A percentile compares a stretch with the other conserved stretches of the same genome.
phyloP scores from a whole-genome alignment of 2,329 filamentous ascomycete species.

The Cytospora schulzeri region DNA sequence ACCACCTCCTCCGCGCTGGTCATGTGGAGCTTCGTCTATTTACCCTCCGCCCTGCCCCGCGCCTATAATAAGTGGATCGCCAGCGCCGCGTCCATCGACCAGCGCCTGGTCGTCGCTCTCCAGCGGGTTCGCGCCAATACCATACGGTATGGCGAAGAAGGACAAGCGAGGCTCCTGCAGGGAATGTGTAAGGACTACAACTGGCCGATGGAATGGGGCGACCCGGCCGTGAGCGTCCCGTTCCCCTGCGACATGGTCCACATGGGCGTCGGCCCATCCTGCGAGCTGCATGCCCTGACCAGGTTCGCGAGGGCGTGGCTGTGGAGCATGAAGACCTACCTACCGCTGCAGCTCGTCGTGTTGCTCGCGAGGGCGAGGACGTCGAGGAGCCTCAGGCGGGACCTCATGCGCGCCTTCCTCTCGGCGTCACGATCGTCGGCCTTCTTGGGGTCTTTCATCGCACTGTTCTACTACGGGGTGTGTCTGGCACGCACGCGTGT shows the following conservation, averaged over 20 bases:
- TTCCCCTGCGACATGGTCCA: slow-evolving; percentile 85
- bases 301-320: slow-evolving; percentile 71
- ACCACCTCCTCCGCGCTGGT: slow-evolving; percentile 71
- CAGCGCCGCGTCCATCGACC: slow-evolving; percentile 73
- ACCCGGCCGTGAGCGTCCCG: slow-evolving; percentile 68
- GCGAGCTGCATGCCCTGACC: slow-evolving; percentile 71
- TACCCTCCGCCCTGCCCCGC: slow-evolving; percentile 67
- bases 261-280: slow-evolving; percentile 72
- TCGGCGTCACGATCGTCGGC: slow-evolving; percentile 72
- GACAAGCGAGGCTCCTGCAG: slow-evolving; percentile 67
- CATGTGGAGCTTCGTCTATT: slow-evolving; percentile 91
- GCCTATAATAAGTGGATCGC: slow-evolving; percentile 83
- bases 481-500: slow-evolving; percentile 75
- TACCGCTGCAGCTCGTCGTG: slow-evolving; percentile 66
- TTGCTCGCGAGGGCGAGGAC: slow-evolving; percentile 60
- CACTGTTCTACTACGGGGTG: slow-evolving; percentile 82
- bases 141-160: slow-evolving; percentile 73
- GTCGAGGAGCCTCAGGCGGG: slow-evolving; percentile 38
- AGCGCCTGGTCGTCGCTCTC: slow-evolving; percentile 73
- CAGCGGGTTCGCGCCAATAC: slow-evolving; percentile 64
- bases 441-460: slow-evolving; percentile 77
- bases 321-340: slow-evolving; percentile 75
- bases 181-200: slow-evolving; percentile 72
- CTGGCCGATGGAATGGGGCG: slow-evolving; percentile 70
- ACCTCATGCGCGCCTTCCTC: slow-evolving; percentile 51